Conservation (phyloP, 2,329 filamentous ascomycete genomes). For the Sarocladium brachiariae region DNA sequence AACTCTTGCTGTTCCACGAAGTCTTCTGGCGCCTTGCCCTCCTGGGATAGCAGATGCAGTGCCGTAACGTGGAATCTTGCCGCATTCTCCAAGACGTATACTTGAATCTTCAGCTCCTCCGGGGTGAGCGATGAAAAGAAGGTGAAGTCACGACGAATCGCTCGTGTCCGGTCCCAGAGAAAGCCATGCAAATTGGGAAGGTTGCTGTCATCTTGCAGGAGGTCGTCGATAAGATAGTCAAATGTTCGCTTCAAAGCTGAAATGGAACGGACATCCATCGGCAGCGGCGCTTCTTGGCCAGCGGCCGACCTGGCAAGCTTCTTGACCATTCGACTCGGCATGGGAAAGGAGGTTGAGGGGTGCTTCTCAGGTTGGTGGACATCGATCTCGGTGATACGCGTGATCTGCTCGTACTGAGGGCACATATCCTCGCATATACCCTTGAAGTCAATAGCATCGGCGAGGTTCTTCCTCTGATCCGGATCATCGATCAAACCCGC, state of each 20-base stretch:
- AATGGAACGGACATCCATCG: conserved; percentile 60
- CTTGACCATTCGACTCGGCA: conserved; percentile 55
- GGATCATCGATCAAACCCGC: conserved; percentile 59
- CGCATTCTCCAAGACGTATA: conserved; percentile 60
- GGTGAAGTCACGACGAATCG: conserved; percentile 61
- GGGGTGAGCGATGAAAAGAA: conserved; percentile 56
- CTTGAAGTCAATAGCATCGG: conserved; percentile 60
- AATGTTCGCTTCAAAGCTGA: conserved; percentile 51
- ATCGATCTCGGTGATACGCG: conserved; percentile 54
- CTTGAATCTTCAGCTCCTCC: conserved; percentile 50
- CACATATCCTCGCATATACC: conserved; percentile 66
- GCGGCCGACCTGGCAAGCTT: conserved; percentile 61
- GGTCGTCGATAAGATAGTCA: conserved; percentile 55
- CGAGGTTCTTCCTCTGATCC: conserved; percentile 52
- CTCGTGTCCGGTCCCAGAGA: conserved; percentile 61
- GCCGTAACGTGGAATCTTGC: conserved; percentile 60
- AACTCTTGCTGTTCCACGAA: conserved; percentile 62
- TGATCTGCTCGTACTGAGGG: conserved; percentile 58
- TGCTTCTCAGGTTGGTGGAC: conserved; percentile 50
- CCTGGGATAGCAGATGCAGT: conserved; percentile 54
- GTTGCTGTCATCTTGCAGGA: conserved; percentile 48
- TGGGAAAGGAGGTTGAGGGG: conserved; percentile 35
- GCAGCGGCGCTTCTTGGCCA: conserved; percentile 59
- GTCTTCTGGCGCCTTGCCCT: conserved; percentile 48
- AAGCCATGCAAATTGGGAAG: conserved; percentile 54